phyloP scores from a whole-genome alignment of 208 protist genomes.

The Acanthamoeba lugdunensis region DNA sequence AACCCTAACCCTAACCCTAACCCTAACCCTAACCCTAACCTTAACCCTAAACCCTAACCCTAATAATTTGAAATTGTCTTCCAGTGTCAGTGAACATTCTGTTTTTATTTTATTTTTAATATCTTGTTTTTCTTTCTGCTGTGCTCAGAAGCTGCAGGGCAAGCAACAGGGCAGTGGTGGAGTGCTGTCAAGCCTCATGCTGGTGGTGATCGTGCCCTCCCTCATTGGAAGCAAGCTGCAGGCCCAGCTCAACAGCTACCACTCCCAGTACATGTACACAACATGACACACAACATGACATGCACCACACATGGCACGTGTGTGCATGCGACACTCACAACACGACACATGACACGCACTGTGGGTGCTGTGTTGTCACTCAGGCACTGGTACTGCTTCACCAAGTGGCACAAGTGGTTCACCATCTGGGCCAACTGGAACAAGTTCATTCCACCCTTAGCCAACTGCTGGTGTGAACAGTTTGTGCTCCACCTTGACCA shows the following conservation, averaged over 20 bases:
- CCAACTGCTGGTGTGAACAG: constrained; percentile 3
- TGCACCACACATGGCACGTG: no score
- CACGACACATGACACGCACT: neutral
- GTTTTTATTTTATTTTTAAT: no score
- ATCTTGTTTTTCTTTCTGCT: no score
- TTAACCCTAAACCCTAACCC: no score
- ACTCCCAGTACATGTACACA: neutral
- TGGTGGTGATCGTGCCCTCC: neutral
- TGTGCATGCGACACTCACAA: no score
- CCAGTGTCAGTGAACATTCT: no score
- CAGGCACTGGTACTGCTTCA: constrained; percentile 21
- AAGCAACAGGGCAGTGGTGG: neutral
- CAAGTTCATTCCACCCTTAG: neutral
- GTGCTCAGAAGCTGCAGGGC: no score
- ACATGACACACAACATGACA: no score
- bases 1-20: no score
- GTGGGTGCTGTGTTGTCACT: neutral
- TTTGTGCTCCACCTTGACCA: neutral
- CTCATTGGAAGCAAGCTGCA: constrained; percentile 29
- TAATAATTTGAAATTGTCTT: no score
- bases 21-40: no score
- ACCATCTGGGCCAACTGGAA: constrained; percentile 25
- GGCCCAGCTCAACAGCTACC: constrained; percentile 3
- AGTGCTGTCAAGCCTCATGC: neutral
- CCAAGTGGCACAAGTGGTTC: neutral